phyloP scores from a whole-genome alignment of 2,329 filamentous ascomycete species.

The Aspergillus latus region DNA sequence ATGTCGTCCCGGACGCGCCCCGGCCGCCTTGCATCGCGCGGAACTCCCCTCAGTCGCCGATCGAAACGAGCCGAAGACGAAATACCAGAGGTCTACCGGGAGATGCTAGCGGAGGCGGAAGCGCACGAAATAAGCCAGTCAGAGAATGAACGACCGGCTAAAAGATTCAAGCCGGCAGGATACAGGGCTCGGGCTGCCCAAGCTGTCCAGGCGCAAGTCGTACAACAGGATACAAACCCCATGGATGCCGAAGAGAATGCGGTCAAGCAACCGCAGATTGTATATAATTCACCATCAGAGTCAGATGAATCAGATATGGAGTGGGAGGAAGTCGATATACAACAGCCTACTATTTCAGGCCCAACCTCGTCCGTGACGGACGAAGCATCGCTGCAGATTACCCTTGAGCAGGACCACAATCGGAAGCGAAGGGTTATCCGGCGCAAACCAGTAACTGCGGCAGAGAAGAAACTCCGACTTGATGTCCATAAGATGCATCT shows the following conservation, averaged over 20 bases:
- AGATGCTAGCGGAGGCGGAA: slow-evolving; percentile 45
- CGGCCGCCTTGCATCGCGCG: background rate
- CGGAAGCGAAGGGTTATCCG: slow-evolving; percentile 31
- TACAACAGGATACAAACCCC: slow-evolving; percentile 16
- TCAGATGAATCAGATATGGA: slow-evolving; percentile 62
- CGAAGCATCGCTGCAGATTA: slow-evolving; percentile 38
- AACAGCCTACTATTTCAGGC: slow-evolving; percentile 29
- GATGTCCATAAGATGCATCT: slow-evolving; percentile 85
- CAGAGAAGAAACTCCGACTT: slow-evolving; percentile 63
- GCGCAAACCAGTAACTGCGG: slow-evolving; percentile 55
- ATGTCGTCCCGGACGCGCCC: slow-evolving; percentile 14
- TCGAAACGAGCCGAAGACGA: slow-evolving; percentile 15
- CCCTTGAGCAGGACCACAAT: slow-evolving; percentile 34
- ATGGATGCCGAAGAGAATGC: slow-evolving; percentile 13
- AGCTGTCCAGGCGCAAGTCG: background rate
- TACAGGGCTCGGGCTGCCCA: slow-evolving; percentile 15
- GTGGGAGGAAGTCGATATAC: slow-evolving; percentile 62
- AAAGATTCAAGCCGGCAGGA: slow-evolving; percentile 40
- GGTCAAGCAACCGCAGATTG: slow-evolving; percentile 29
- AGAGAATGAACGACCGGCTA: slow-evolving; percentile 32
- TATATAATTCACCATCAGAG: slow-evolving; percentile 46
- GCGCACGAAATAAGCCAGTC: slow-evolving; percentile 30
- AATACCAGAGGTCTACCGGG: slow-evolving; percentile 40
- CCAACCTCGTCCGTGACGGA: slow-evolving; percentile 15
- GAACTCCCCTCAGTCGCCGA: slow-evolving; percentile 3